phyloP scores from a whole-genome alignment of 2,329 filamentous ascomycete species.

The Hypoxylon sp. region DNA sequence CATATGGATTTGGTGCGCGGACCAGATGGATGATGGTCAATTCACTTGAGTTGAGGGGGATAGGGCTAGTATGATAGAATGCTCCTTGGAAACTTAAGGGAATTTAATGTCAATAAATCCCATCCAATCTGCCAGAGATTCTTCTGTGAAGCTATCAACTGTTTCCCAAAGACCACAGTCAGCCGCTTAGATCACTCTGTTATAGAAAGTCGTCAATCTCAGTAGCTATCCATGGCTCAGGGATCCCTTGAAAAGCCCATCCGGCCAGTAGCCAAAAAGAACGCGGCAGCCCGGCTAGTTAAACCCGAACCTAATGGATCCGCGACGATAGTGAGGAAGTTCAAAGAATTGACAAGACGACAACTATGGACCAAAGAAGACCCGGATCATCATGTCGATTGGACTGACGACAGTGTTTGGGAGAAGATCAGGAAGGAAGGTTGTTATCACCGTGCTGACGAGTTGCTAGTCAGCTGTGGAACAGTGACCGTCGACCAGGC shows the following conservation, averaged over 20 bases:
- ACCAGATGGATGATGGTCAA: slow-evolving; percentile 32
- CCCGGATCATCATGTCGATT: slow-evolving; percentile 47
- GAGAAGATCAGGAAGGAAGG: slow-evolving; percentile 51
- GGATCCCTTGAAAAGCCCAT: slow-evolving; percentile 41
- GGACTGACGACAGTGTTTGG: slow-evolving; percentile 51
- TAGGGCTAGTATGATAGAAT: slow-evolving; percentile 19
- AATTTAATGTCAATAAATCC: slow-evolving; percentile 24
- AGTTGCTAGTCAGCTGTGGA: slow-evolving; percentile 63
- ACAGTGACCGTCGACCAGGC: slow-evolving; percentile 61
- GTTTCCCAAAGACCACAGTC: background rate
- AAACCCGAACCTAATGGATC: slow-evolving; percentile 32
- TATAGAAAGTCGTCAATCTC: slow-evolving; percentile 5
- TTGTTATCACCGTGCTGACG: slow-evolving; percentile 59
- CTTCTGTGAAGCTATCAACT: slow-evolving; percentile 12
- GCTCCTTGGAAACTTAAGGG: slow-evolving; percentile 7
- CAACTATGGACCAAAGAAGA: slow-evolving; percentile 47
- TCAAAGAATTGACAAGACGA: slow-evolving; percentile 44
- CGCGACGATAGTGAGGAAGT: slow-evolving; percentile 42
- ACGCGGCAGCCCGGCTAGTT: slow-evolving; percentile 22
- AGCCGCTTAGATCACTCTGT: slow-evolving; percentile 6
- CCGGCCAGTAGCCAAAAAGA: slow-evolving; percentile 37
- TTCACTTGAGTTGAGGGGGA: slow-evolving; percentile 12
- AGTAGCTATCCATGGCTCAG: slow-evolving; percentile 42
- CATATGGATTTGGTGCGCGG: slow-evolving; percentile 33
- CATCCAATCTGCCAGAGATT: slow-evolving; percentile 4